phyloP scores from a whole-genome alignment of 352 stramenopile species.

The Aphanomyces invadans region DNA sequence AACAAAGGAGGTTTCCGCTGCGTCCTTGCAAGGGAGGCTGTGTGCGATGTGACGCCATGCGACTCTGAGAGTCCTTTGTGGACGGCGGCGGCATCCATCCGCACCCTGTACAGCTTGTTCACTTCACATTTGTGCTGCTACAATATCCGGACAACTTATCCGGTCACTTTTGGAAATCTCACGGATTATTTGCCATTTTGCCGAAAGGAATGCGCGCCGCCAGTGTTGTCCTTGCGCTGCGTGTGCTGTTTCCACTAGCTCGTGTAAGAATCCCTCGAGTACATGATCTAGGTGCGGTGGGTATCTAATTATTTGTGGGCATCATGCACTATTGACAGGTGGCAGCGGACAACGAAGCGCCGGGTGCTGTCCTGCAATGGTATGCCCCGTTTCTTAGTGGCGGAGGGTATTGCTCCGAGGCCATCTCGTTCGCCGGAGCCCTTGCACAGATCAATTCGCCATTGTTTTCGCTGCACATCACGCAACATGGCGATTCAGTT shows the following conservation, averaged over 20 bases:
- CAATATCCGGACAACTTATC: background rate
- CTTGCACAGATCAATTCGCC: constrained; percentile 32
- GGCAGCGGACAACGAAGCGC: background rate
- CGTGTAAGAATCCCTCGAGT: background rate
- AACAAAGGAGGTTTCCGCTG: too few relatives aligned
- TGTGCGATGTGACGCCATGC: too few relatives aligned
- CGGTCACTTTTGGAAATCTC: background rate
- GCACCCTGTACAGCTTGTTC: too few relatives aligned
- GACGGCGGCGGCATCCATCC: too few relatives aligned
- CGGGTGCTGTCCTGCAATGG: constrained; percentile 58
- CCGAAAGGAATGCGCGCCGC: background rate
- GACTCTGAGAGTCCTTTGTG: too few relatives aligned
- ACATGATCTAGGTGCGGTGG: too few relatives aligned
- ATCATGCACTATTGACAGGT: background rate
- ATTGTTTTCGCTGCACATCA: constrained; percentile 24
- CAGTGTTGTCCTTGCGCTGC: background rate
- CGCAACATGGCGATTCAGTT: constrained; percentile 40
- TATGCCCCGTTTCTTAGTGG: constrained; percentile 88
- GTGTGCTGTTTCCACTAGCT: background rate
- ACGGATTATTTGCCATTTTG: background rate
- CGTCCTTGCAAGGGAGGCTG: too few relatives aligned
- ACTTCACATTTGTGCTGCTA: too few relatives aligned
- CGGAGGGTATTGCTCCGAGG: constrained; percentile 89
- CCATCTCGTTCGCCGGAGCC: constrained; percentile 75
- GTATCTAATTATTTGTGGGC: too few relatives aligned